Evolutionary conservation across 2,329 filamentous ascomycete genomes (phyloP), one percentile per base, ranked within the genome.

Genomic region (Ceratocystis destructans): DNA sequence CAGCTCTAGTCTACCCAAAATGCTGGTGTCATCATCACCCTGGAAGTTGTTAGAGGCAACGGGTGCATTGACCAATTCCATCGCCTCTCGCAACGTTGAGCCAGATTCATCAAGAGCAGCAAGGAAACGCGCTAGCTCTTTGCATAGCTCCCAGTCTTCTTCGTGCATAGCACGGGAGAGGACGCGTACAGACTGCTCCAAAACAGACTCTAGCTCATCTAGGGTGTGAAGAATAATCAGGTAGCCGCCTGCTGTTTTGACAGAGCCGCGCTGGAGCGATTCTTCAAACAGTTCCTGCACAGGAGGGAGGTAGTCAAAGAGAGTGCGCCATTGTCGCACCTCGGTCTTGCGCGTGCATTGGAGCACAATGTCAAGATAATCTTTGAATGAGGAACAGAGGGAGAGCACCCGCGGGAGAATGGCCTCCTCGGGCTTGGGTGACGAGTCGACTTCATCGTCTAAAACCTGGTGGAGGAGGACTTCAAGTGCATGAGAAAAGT

Each of bases 291-390:
- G 82, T 70, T 94, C 89, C 71, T 91, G 87, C 3, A 93, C 90
- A 0, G 93, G 90, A 0, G 94, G 94, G 0, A 99, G 80, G 72
- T 96, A 91, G 3, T 87, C 85, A 74, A 99, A 99, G 0, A 99
- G 80, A 0, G 94, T 96, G 68, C 88, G 86, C 94, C 94, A 99
- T 66, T 90, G 96, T 48, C 93, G 86, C 6, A 96, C 86, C 73
- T 99, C 94, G 0, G 94, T 99, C 76, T 99, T 99, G 65, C 94
- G 87, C 1, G 94, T 96, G 76, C 94, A 99, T 76, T 96, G 94
- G 22, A 99, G 88, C 28, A 99, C 87, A 67, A 97, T 94, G 72
- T 97, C 93, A 17, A 97, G 85, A 72, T 96, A 99, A 67, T 90
- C 85, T 66, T 86, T 87, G 75, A 90, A 88, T 0, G 87, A 89